A percentile compares a stretch with the other conserved stretches of the same genome.
Conservation (phyloP, 1,284 basidiomycete genomes). For the Coriolopsis trogii region DNA sequence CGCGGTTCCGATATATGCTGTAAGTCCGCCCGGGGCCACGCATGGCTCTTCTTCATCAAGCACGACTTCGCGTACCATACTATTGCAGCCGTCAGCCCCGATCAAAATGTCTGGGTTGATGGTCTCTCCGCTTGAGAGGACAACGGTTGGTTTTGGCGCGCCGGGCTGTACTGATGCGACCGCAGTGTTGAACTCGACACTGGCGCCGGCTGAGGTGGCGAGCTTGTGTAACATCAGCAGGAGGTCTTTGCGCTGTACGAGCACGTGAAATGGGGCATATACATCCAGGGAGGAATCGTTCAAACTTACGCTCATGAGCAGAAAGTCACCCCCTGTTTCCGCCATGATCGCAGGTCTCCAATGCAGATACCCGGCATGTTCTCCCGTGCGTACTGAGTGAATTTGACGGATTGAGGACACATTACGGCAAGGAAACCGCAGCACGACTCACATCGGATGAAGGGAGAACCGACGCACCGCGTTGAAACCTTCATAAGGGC, state of each 20-base stretch:
- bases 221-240: constrained; percentile 44
- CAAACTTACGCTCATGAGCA: constrained; percentile 37
- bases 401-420: background rate
- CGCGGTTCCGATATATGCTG: constrained; percentile 25
- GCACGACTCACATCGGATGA: constrained; percentile 31
- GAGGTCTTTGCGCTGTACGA: constrained; percentile 47
- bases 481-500: constrained; percentile 37
- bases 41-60: constrained; percentile 19
- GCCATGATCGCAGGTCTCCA: constrained; percentile 56
- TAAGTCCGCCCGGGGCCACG: constrained; percentile 17
- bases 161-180: constrained; percentile 33
- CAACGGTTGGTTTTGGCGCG: constrained; percentile 32
- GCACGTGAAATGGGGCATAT: background rate
- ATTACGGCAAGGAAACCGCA: background rate
- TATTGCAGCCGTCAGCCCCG: constrained; percentile 43
- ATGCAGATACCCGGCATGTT: constrained; percentile 47
- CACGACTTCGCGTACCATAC: constrained; percentile 33
- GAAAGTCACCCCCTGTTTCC: constrained; percentile 56
- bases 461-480: constrained; percentile 32
- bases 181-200: constrained; percentile 41
- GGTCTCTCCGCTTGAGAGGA: constrained; percentile 38
- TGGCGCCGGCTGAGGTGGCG: constrained; percentile 44
- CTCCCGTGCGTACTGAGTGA: constrained; percentile 50
- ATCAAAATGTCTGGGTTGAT: constrained; percentile 42
- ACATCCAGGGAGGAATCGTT: background rate